Percentiles rank a stretch among this genome's conserved stretches.
Conservation (phyloP, 495 filamentous ascomycete species). For the Aspergillus affinis region DNA sequence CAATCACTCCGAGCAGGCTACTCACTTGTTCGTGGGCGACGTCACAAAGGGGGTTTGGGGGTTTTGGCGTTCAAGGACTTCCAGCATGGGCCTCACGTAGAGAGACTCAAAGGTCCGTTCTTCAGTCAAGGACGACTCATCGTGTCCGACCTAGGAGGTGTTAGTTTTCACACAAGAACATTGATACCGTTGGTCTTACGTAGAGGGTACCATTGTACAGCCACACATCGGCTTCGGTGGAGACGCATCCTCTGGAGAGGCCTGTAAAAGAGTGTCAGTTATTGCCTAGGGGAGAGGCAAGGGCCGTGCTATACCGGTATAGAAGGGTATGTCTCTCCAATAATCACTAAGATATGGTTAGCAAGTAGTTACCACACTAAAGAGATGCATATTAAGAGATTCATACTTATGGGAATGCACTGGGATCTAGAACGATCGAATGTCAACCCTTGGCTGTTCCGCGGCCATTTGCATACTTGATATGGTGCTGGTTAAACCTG, state of each 20-base stretch:
- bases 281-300: not conserved
- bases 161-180: not conserved
- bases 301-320: constrained; percentile 35
- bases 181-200: constrained; percentile 20
- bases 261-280: constrained; percentile 20
- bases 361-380: not conserved
- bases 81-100: constrained; percentile 57
- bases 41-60: constrained; percentile 38
- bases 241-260: constrained; percentile 61
- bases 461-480: not conserved
- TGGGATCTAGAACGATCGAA: constrained; percentile 32
- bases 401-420: constrained; percentile 46
- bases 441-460: not conserved
- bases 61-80: constrained; percentile 53
- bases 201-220: constrained; percentile 66
- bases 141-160: constrained; percentile 51
- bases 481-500: not conserved
- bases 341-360: constrained; percentile 37
- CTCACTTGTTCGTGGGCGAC: constrained; percentile 41
- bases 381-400: not conserved
- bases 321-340: constrained; percentile 51
- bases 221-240: constrained; percentile 89
- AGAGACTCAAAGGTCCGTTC: constrained; percentile 54
- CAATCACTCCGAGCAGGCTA: not conserved
- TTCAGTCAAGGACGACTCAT: constrained; percentile 45